Percentiles rank a stretch among this genome's conserved stretches.
Evolutionary conservation across 2,329 filamentous ascomycete genomes (phyloP).

Genomic region (Alternaria ventricosa): DNA sequence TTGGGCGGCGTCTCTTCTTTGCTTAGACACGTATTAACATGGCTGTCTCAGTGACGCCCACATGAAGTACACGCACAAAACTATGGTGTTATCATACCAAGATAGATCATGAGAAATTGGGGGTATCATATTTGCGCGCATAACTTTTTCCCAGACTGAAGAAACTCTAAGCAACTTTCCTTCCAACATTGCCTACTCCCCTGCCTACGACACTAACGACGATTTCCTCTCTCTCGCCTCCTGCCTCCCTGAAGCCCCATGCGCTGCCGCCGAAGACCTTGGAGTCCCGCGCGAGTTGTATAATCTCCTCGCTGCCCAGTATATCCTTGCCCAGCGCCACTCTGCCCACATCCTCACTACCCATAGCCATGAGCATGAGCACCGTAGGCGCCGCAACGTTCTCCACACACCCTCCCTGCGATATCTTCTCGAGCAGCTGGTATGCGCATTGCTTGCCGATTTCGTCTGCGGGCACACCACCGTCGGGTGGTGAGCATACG

Average conservation of each 20-base stretch:
- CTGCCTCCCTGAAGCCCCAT: conserved; percentile 77
- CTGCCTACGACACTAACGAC: conserved; percentile 90
- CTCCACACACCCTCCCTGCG: conserved; percentile 81
- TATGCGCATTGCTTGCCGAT: conserved; percentile 87
- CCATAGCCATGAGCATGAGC: conserved; percentile 95
- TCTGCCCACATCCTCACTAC: conserved; percentile 91
- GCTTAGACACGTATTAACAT: background rate
- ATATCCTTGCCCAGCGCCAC: conserved; percentile 82
- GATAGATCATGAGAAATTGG: background rate
- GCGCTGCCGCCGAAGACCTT: conserved; percentile 87
- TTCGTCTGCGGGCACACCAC: conserved; percentile 87
- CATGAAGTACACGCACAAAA: background rate
- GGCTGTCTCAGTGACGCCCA: background rate
- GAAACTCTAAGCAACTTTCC: conserved; percentile 73
- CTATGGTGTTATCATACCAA: background rate
- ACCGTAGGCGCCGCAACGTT: conserved; percentile 74
- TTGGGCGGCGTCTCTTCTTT: conserved; percentile 24
- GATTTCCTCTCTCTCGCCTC: conserved; percentile 68
- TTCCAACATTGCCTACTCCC: conserved; percentile 92
- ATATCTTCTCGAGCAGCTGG: conserved; percentile 84
- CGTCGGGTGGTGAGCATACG: conserved; percentile 73
- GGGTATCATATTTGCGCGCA: conserved; percentile 25
- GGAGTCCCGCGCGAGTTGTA: conserved; percentile 83
- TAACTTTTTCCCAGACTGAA: background rate
- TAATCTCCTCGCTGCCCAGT: conserved; percentile 78